These are phyloP conservation scores for Ilyonectria destructans DNA, from an alignment of 2,329 filamentous ascomycete genomes.

Conservation along the genomic window DNA sequence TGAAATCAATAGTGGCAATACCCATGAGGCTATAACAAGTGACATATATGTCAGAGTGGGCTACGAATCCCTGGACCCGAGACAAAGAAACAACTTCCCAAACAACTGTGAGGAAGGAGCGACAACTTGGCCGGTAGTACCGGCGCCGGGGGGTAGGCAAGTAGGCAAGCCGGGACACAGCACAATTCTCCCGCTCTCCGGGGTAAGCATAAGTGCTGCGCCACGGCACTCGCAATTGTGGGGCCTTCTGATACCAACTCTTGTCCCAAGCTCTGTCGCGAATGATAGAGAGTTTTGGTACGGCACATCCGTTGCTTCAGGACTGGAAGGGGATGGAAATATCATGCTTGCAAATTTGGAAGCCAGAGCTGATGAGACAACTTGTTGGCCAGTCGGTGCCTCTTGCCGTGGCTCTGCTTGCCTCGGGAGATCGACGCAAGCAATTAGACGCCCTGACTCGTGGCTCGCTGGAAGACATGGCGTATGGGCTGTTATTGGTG, in stretches of 20 bases:
- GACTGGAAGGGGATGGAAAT: not conserved
- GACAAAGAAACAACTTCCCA: slow-evolving; percentile 22
- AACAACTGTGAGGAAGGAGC: not conserved
- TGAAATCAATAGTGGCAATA: slow-evolving; percentile 38
- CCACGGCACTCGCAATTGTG: slow-evolving; percentile 1
- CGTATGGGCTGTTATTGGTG: slow-evolving; percentile 28
- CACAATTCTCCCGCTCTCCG: slow-evolving; percentile 2
- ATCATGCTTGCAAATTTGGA: slow-evolving; percentile 7
- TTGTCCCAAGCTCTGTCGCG: slow-evolving; percentile 5
- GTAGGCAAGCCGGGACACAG: not conserved
- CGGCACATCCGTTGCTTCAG: slow-evolving; percentile 11
- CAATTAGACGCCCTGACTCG: slow-evolving; percentile 45
- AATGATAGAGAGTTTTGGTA: slow-evolving; percentile 13
- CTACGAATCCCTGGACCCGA: slow-evolving; percentile 10
- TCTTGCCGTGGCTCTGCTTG: slow-evolving; percentile 24
- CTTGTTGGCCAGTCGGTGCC: slow-evolving; percentile 19
- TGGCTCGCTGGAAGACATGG: slow-evolving; percentile 29
- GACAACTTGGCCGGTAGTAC: not conserved
- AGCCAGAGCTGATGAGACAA: not conserved
- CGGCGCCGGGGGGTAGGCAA: not conserved
- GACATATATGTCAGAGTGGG: slow-evolving; percentile 42
- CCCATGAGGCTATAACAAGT: slow-evolving; percentile 40
- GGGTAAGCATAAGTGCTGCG: slow-evolving; percentile 14
- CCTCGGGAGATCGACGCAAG: slow-evolving; percentile 48
- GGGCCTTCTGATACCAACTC: slow-evolving; percentile 7